Evolutionary conservation across 257 asterid species (phyloP), one percentile per base, ranked within the genome.

Genomic region (Henckelia pumila): DNA sequence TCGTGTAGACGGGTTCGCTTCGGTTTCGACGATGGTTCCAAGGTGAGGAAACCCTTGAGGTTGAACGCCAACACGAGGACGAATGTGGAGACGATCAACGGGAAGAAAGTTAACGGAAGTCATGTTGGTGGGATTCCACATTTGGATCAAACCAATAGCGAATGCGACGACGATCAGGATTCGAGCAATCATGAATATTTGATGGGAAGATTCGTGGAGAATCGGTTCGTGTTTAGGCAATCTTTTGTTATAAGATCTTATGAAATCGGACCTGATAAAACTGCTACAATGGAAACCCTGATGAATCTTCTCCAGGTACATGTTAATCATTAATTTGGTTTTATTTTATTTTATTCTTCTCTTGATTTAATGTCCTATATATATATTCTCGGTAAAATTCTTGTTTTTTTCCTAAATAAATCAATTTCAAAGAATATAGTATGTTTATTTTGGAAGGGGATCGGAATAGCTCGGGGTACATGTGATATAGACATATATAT

Each of bases 221-320:
- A 69, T 5, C 65, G 83, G 59, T 86, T 79, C 60, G 87, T 88
- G 37, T 91, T 75, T 59, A 78, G 97, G 14, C 97, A 91, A 26
- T 73, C 92, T 0, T 91, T 86, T 73, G 88, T 86, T 19, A 80
- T 91, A 1, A 83, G 97, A 83, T 91, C 97, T n/a, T 91, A 91
- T 59, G 97, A 91, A 74, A 91, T 88, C 67, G 97, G 97, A 52
- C 95, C 97, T 8, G 97, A 91, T 71, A 82, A 83, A 72, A 88
- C 97, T 59, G 95, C 97, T 33, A 86, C 97, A 7, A 85, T 91
- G 96, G 97, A 91, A 75, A 88, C 97, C 14, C 80, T 88, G 20
- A 88, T 91, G 97, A 91, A 91, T 83, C 93, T 88, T 65, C 89
- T 91, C 13, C 96, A 90, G 96, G 97, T 87, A 66, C 19, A 52